These are phyloP conservation scores for Miscanthus lutarioriparius DNA, from an alignment of 176 grass and related monocot species.

Conservation along the genomic window DNA sequence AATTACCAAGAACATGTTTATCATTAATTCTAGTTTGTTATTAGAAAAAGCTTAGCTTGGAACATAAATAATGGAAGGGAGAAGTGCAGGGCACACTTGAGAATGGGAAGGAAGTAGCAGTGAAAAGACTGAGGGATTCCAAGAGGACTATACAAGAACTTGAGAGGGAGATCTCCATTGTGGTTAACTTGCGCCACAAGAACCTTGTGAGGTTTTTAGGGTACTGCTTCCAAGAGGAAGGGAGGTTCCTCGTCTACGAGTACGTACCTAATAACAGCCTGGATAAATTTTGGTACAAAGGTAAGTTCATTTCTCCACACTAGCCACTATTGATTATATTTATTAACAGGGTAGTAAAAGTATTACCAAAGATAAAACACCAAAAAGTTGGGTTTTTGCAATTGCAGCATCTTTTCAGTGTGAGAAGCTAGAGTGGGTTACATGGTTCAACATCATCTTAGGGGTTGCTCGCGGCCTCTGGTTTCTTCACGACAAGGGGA, in stretches of 20 bases:
- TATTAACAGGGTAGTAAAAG: too few species aligned
- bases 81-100: background rate
- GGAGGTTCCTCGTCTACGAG: background rate
- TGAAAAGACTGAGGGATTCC: slow-evolving; percentile 13
- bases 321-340: too few species aligned
- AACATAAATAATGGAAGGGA: background rate
- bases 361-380: background rate
- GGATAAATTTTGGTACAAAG: slow-evolving; percentile 6
- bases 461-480: background rate
- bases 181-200: background rate
- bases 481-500: background rate
- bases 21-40: background rate
- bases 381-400: background rate
- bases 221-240: background rate
- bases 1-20: background rate
- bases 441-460: slow-evolving; percentile 28
- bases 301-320: background rate
- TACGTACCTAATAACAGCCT: slow-evolving; percentile 5
- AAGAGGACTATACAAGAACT: background rate
- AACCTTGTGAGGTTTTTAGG: slow-evolving; percentile 3
- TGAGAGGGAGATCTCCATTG: slow-evolving; percentile 18
- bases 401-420: background rate
- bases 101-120: slow-evolving; percentile 17
- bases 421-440: background rate
- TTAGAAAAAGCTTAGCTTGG: background rate